Conservation (phyloP, 2,329 filamentous ascomycete species). For the Aaosphaeria arxii region DNA sequence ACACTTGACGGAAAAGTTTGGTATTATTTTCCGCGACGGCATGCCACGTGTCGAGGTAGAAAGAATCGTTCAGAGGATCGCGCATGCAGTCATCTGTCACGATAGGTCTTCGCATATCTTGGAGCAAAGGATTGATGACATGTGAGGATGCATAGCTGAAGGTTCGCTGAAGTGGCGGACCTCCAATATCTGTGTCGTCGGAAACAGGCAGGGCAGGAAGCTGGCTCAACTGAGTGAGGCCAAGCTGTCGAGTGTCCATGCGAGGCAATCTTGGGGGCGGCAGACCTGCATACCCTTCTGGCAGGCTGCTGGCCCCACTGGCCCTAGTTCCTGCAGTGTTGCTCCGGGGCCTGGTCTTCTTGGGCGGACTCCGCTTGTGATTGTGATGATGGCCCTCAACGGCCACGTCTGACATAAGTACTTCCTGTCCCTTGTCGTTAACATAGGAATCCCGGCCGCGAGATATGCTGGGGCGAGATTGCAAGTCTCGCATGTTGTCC, state of each 20-base stretch:
- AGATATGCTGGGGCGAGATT: conserved; percentile 53
- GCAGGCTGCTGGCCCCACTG: conserved; percentile 26
- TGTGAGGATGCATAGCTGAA: conserved; percentile 47
- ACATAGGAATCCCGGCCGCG: conserved; percentile 70
- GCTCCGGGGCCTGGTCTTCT: conserved; percentile 24
- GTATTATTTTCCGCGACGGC: conserved; percentile 91
- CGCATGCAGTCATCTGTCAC: conserved; percentile 92
- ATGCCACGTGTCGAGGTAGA: conserved; percentile 87
- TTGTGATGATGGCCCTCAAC: conserved; percentile 54
- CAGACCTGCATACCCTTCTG: conserved; percentile 47
- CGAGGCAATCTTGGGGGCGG: conserved; percentile 60
- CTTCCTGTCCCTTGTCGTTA: conserved; percentile 63
- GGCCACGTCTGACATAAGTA: conserved; percentile 63
- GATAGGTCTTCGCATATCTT: conserved; percentile 69
- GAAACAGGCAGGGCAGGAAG: conserved; percentile 65
- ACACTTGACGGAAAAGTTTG: conserved; percentile 87
- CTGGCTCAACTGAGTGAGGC: conserved; percentile 66
- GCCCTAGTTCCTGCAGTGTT: conserved; percentile 29
- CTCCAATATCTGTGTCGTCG: conserved; percentile 82
- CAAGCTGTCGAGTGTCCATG: conserved; percentile 64
- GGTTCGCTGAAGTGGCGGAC: conserved; percentile 61
- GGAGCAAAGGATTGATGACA: conserved; percentile 47
- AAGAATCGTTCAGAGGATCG: conserved; percentile 78
- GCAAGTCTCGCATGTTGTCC: conserved; percentile 65
- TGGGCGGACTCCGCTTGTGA: conserved; percentile 47